Evolutionary conservation across 441 rosid species (phyloP).

Genomic region (Erodium moschatum): DNA sequence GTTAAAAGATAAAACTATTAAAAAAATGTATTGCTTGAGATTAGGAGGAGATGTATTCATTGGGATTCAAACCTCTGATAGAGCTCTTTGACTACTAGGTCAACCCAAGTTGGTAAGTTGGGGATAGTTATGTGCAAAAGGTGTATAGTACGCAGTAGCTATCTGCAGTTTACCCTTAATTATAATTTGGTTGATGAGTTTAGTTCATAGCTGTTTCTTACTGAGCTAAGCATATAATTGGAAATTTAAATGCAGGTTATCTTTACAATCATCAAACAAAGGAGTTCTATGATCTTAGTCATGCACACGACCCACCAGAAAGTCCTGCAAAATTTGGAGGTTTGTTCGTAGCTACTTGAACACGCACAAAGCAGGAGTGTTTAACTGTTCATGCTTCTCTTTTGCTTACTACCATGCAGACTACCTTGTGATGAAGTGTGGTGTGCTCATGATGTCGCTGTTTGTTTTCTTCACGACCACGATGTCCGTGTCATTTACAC

Average conservation of each 20-base stretch:
- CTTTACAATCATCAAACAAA: slow-evolving; percentile 76
- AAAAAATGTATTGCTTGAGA: too few species aligned
- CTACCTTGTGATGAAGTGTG: slow-evolving; percentile 94
- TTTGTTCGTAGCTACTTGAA: slow-evolving; percentile 26
- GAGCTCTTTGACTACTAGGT: too few species aligned
- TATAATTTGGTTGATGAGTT: slow-evolving; percentile 6
- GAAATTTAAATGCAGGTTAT: slow-evolving; percentile 50
- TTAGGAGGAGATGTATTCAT: too few species aligned
- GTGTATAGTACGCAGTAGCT: too few species aligned
- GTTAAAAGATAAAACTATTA: too few species aligned
- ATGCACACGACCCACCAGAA: slow-evolving; percentile 63
- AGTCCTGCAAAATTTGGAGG: slow-evolving; percentile 91
- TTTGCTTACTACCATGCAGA: slow-evolving; percentile 40
- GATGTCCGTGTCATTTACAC: slow-evolving; percentile 94
- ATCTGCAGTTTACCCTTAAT: neutral
- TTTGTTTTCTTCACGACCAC: slow-evolving; percentile 96
- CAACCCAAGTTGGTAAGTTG: too few species aligned
- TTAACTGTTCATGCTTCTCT: slow-evolving; percentile 12
- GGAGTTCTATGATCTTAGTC: slow-evolving; percentile 88
- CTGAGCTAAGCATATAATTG: slow-evolving; percentile 13
- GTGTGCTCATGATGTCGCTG: slow-evolving; percentile 97
- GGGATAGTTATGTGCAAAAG: too few species aligned
- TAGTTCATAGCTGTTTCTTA: neutral
- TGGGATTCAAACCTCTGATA: too few species aligned
- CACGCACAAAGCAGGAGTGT: neutral